Conservation (phyloP, 179 eudicot species). For the Beta corolliflora region DNA sequence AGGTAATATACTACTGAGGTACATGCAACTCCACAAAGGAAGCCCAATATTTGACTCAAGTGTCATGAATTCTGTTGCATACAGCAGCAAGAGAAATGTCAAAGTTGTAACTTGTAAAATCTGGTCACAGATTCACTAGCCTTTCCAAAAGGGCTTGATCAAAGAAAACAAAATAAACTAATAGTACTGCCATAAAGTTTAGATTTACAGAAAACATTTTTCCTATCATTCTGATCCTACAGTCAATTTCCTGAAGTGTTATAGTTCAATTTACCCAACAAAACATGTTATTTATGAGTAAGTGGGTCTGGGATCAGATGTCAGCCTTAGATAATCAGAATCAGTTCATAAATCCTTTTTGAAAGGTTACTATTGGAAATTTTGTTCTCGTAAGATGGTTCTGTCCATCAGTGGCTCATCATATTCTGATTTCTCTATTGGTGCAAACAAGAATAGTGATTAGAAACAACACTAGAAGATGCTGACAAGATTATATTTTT, state of each 20-base stretch:
- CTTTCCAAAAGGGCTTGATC: background rate
- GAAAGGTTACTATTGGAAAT: background rate
- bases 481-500: background rate
- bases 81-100: background rate
- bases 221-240: background rate
- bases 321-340: constrained; percentile 1
- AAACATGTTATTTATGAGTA: background rate
- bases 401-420: too few species aligned
- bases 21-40: background rate
- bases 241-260: background rate
- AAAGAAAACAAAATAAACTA: background rate
- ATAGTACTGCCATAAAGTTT: background rate
- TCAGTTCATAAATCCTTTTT: background rate
- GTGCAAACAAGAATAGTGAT: background rate
- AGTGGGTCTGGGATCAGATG: background rate
- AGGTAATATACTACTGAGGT: background rate
- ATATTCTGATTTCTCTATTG: background rate
- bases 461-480: background rate
- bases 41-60: background rate
- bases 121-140: background rate
- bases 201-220: background rate
- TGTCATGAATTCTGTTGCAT: background rate
- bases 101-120: too few species aligned
- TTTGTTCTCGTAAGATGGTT: background rate
- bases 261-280: background rate